A percentile compares a stretch with the other conserved stretches of the same genome.
Evolutionary conservation across 257 asterid species (phyloP).

Genomic region (Penstemon davidsonii): DNA sequence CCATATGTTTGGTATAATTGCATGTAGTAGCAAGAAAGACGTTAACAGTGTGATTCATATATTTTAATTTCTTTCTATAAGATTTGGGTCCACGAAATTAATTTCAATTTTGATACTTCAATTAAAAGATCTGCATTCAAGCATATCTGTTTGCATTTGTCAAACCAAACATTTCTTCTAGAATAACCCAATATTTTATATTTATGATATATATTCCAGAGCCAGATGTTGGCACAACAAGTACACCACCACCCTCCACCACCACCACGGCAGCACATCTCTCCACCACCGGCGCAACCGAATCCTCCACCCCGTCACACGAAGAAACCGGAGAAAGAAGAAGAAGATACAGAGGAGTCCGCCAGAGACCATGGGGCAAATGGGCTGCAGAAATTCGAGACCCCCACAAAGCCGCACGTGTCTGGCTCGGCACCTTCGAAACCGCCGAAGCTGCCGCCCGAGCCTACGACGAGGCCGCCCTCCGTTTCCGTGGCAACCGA

Average conservation of each 20-base stretch:
- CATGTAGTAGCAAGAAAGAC: slow-evolving; percentile 25
- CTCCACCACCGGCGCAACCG: slow-evolving; percentile 8
- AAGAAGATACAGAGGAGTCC: slow-evolving; percentile 76
- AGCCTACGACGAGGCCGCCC: slow-evolving; percentile 92
- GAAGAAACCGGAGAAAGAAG: slow-evolving; percentile 61
- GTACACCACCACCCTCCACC: slow-evolving; percentile 21
- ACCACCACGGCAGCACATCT: background rate
- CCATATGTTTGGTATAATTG: slow-evolving; percentile 14
- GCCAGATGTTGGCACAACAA: slow-evolving; percentile 31
- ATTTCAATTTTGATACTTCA: background rate
- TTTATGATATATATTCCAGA: slow-evolving; percentile 27
- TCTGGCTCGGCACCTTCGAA: slow-evolving; percentile 93
- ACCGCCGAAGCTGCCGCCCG: slow-evolving; percentile 92
- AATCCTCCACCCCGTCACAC: slow-evolving; percentile 8
- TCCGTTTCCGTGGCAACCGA: slow-evolving; percentile 76
- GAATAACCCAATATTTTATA: background rate
- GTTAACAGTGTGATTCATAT: slow-evolving; percentile 5
- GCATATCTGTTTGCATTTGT: slow-evolving; percentile 16
- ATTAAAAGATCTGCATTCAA: background rate
- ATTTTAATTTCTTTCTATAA: background rate
- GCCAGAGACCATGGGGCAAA: slow-evolving; percentile 96
- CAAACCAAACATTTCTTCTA: slow-evolving; percentile 6
- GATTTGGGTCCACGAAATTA: background rate
- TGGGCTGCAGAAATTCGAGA: slow-evolving; percentile 97
- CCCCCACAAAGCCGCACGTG: slow-evolving; percentile 85